A percentile compares a stretch with the other conserved stretches of the same genome.
phyloP scores from a whole-genome alignment of 2,329 filamentous ascomycete species.

The Pyrenophora tritici-repentis region DNA sequence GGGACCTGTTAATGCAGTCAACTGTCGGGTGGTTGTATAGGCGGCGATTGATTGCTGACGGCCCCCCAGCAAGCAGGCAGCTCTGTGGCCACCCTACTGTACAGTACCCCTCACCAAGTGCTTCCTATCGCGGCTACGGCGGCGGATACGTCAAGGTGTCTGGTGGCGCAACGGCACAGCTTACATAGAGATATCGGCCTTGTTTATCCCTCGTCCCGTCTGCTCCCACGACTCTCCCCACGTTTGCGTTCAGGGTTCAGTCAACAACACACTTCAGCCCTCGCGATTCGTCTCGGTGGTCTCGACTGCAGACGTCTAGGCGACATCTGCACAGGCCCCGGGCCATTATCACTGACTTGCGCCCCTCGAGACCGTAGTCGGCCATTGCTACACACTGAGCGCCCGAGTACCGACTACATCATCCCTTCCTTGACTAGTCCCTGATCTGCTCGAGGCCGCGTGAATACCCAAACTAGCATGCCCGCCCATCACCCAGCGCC shows the following conservation, averaged over 20 bases:
- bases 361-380: conserved; percentile 5
- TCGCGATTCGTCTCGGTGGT: conserved; percentile 10
- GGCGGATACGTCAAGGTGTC: too few relatives aligned
- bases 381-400: background rate
- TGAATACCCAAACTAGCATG: conserved; percentile 27
- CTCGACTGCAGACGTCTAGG: conserved; percentile 3
- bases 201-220: conserved; percentile 16
- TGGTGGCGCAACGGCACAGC: conserved; percentile 9
- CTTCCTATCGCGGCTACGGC: conserved; percentile 43
- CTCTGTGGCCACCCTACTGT: too few relatives aligned
- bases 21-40: too few relatives aligned
- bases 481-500: conserved; percentile 21
- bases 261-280: conserved; percentile 7
- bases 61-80: background rate
- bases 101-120: too few relatives aligned
- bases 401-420: background rate
- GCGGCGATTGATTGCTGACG: conserved; percentile 4
- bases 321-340: too few relatives aligned
- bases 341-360: conserved; percentile 6
- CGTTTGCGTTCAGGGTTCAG: conserved; percentile 21
- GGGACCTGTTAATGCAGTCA: too few relatives aligned
- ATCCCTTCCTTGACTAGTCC: conserved; percentile 6
- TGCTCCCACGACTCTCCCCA: conserved; percentile 25
- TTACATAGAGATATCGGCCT: conserved; percentile 8
- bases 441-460: conserved; percentile 14